A percentile compares a stretch with the other conserved stretches of the same genome.
Evolutionary conservation across 2,329 filamentous ascomycete species (phyloP).

Genomic region (Xylaria polymorpha): DNA sequence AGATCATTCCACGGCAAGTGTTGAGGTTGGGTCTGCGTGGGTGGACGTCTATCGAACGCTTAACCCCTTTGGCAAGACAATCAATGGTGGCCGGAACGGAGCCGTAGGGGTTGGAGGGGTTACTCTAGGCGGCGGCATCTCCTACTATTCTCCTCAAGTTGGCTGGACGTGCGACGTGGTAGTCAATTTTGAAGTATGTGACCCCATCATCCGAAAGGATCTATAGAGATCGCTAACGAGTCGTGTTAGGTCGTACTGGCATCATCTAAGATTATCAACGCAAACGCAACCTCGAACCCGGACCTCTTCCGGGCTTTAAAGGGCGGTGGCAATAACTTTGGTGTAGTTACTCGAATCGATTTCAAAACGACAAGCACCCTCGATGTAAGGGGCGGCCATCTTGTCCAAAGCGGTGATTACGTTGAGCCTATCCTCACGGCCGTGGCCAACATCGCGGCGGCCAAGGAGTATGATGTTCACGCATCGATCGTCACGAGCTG

Average conservation of each 20-base stretch:
- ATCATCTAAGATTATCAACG: slow-evolving; percentile 27
- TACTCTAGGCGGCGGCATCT: slow-evolving; percentile 29
- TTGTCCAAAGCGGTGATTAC: slow-evolving; percentile 30
- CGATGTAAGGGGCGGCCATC: slow-evolving; percentile 31
- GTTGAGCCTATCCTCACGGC: slow-evolving; percentile 26
- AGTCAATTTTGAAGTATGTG: slow-evolving; percentile 24
- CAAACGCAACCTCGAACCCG: slow-evolving; percentile 19
- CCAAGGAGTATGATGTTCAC: slow-evolving; percentile 32
- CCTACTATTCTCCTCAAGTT: slow-evolving; percentile 23
- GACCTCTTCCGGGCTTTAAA: slow-evolving; percentile 17
- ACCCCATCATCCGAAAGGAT: too few species aligned
- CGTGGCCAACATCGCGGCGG: slow-evolving; percentile 34
- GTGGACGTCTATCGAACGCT: too few species aligned
- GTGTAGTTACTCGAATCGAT: slow-evolving; percentile 23
- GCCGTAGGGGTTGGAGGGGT: slow-evolving; percentile 28
- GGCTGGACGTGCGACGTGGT: slow-evolving; percentile 40
- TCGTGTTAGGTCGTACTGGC: slow-evolving; percentile 26
- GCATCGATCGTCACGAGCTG: slow-evolving; percentile 32
- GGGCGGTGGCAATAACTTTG: slow-evolving; percentile 22
- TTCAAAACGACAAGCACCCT: slow-evolving; percentile 15
- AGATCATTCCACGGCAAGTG: too few species aligned
- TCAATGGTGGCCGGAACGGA: too few species aligned
- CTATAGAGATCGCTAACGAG: too few species aligned
- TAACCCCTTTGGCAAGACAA: too few species aligned
- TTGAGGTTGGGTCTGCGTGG: too few species aligned